Percentiles rank a stretch among this genome's conserved stretches.
Conservation (phyloP, 2,329 filamentous ascomycete genomes). For the Cytospora mali region DNA sequence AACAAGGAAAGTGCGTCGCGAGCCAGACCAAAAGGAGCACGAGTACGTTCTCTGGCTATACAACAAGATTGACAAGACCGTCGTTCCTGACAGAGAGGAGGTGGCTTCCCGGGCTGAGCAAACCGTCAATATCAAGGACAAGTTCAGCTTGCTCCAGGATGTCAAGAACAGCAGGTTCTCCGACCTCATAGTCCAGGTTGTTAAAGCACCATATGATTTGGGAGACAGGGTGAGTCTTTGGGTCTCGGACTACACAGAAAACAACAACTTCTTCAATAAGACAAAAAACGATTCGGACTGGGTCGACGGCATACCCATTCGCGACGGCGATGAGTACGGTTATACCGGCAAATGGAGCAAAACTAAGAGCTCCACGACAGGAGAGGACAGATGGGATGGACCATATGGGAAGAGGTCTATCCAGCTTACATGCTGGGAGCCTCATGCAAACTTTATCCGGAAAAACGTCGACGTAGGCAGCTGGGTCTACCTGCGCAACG, state of each 20-base stretch:
- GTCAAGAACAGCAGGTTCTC: slow-evolving; percentile 59
- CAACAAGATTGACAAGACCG: slow-evolving; percentile 49
- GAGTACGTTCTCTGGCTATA: slow-evolving; percentile 53
- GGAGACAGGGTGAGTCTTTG: slow-evolving; percentile 63
- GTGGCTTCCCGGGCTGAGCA: slow-evolving; percentile 44
- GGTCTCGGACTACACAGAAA: slow-evolving; percentile 81
- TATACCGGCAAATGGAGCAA: slow-evolving; percentile 47
- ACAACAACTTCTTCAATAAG: slow-evolving; percentile 63
- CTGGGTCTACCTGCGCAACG: slow-evolving; percentile 70
- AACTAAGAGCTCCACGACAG: slow-evolving; percentile 31
- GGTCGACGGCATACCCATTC: slow-evolving; percentile 35
- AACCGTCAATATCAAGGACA: slow-evolving; percentile 52
- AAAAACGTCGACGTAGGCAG: slow-evolving; percentile 58
- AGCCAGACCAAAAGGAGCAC: slow-evolving; percentile 39
- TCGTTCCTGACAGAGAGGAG: slow-evolving; percentile 46
- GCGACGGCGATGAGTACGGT: slow-evolving; percentile 58
- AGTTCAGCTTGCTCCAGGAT: slow-evolving; percentile 68
- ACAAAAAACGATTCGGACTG: slow-evolving; percentile 36
- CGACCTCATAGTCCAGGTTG: slow-evolving; percentile 73
- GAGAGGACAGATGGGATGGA: slow-evolving; percentile 60
- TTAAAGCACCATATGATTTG: slow-evolving; percentile 51
- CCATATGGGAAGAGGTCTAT: slow-evolving; percentile 74
- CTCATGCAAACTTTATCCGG: slow-evolving; percentile 64
- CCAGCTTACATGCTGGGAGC: slow-evolving; percentile 70
- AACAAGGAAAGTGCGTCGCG: slow-evolving; percentile 15